Evolutionary conservation across 257 asterid species (phyloP), one percentile per base, ranked within the genome.

Genomic region (Lycium ferocissimum): DNA sequence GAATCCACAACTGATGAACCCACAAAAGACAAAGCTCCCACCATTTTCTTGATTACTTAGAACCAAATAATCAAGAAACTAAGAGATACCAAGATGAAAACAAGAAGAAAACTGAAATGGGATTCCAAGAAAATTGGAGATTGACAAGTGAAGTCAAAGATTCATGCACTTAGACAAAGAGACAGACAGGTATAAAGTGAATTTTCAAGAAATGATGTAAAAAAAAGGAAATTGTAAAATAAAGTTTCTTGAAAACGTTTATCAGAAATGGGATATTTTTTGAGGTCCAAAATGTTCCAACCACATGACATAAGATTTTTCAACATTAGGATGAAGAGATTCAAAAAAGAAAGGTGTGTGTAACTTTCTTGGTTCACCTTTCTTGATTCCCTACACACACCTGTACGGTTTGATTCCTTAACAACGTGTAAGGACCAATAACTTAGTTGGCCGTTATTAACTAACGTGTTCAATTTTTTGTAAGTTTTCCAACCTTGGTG

Each of bases 1-100:
- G 89, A 85, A 85, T 93, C 94, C 43, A 90, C 89, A 87, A 90
- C 47, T 14, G 97, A 81, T 57, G 96, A 91, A 76, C 90, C 92
- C 83, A 90, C 93, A 69, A 89, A 90, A 70, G 92, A 91, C 10
- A 90, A 89, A 38, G 92, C 90, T 75, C 91, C 94, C 40, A 85
- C 91, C 98, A 92, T 92, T 80, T 83, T 86, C 47, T 47, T 13
- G 3, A 49, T 1, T 10, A 66, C 1, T 3, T 8, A 17, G 17
- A 58, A 56, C 18, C 20, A 65, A 56, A 20, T 18, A 82, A 35
- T 75, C 63, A 76, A 84, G 85, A 85, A 70, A 86, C 9, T 45
- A 53, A 43, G 78, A 54, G 82, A 59, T n/a, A 63, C 86, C 91
- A 90, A 40, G 45, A 40, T 40, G 45, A 40, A 40, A 40, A 40